phyloP scores from a whole-genome alignment of 345 rosid genomes.

The Lepidium sativum region DNA sequence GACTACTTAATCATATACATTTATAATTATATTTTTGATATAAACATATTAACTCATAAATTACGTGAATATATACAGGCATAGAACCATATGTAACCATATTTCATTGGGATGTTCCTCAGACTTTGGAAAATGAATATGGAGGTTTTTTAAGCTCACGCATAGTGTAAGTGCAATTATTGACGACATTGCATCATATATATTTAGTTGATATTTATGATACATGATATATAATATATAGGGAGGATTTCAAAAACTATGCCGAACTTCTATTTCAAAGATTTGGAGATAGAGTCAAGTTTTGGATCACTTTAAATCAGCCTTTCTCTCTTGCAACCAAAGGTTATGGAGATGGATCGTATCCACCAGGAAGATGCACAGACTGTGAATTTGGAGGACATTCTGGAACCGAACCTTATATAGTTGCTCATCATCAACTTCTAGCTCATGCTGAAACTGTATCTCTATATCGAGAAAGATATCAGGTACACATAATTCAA shows the following conservation, averaged over 20 bases:
- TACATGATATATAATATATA: background rate
- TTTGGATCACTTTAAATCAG: constrained; percentile 38
- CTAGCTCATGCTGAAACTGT: constrained; percentile 37
- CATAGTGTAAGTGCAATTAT: constrained; percentile 15
- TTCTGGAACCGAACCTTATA: constrained; percentile 39
- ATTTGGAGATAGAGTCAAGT: constrained; percentile 36
- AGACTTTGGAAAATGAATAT: constrained; percentile 21
- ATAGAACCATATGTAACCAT: constrained; percentile 28
- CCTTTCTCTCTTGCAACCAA: constrained; percentile 13
- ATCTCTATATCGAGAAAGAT: constrained; percentile 14
- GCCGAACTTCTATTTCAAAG: constrained; percentile 39
- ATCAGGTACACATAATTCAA: background rate
- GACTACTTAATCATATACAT: background rate
- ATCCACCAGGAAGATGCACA: constrained; percentile 28
- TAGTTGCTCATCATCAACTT: constrained; percentile 28
- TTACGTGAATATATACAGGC: background rate
- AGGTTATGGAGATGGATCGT: constrained; percentile 16
- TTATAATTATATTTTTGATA: background rate
- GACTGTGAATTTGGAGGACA: constrained; percentile 18
- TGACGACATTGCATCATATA: no score
- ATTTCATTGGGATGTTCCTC: constrained; percentile 32
- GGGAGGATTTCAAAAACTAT: constrained; percentile 35
- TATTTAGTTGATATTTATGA: no score
- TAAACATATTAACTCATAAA: background rate
- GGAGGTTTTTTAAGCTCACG: constrained; percentile 22